Conservation (phyloP, 768 basidiomycete species). For the Lactarius vividus region DNA sequence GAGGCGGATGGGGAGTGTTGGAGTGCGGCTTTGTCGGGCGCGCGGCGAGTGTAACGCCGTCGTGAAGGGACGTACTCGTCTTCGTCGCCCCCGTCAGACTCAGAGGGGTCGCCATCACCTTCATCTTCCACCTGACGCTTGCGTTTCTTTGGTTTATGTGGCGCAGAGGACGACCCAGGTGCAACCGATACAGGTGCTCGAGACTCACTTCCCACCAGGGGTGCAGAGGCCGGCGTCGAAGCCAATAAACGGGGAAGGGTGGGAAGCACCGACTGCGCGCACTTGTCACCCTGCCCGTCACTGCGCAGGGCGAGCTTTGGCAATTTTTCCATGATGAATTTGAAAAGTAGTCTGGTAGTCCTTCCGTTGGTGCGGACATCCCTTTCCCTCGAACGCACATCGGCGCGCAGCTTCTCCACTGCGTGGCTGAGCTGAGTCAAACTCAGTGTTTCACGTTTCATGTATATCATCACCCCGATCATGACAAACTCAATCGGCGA, state of each 20-base stretch:
- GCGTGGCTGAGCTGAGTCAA: slow-evolving; percentile 43
- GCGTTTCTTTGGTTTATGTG: slow-evolving; percentile 8
- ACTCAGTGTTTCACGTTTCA: slow-evolving; percentile 43
- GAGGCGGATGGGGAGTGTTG: background rate
- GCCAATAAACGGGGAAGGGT: background rate
- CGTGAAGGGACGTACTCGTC: slow-evolving; percentile 1
- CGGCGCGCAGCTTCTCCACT: slow-evolving; percentile 50
- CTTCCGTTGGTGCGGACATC: slow-evolving; percentile 67
- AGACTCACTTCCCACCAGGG: background rate
- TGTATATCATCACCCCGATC: slow-evolving; percentile 51
- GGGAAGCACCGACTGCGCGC: slow-evolving; percentile 18
- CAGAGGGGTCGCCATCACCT: background rate
- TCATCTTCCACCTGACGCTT: slow-evolving; percentile 4
- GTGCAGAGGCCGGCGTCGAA: background rate
- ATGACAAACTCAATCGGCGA: slow-evolving; percentile 69
- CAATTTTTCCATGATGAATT: slow-evolving; percentile 44
- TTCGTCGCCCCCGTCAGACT: background rate
- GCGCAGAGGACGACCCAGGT: background rate
- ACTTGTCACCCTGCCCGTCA: slow-evolving; percentile 28
- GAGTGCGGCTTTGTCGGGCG: slow-evolving; percentile 3
- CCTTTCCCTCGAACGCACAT: slow-evolving; percentile 52
- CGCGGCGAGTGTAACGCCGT: background rate
- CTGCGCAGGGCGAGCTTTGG: slow-evolving; percentile 22
- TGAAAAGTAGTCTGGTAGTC: slow-evolving; percentile 54
- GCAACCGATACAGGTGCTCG: background rate